Percentiles rank a stretch among this genome's conserved stretches.
Conservation (phyloP, 2,329 filamentous ascomycete species). For the Venturia nashicola region DNA sequence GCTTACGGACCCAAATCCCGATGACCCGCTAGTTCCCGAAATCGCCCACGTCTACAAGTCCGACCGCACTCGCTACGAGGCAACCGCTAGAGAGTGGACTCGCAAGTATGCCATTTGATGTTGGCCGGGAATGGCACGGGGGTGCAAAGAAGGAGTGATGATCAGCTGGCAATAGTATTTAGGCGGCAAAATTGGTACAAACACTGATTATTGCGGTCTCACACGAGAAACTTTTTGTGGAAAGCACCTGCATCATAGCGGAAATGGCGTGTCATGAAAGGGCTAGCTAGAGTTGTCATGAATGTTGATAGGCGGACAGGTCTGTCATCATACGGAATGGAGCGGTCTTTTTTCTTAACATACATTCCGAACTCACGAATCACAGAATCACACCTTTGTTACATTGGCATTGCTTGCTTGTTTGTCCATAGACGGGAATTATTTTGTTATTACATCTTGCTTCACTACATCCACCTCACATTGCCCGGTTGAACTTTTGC, state of each 20-base stretch:
- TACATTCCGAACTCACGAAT: not conserved
- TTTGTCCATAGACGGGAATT: not conserved
- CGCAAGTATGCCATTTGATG: conserved; percentile 91
- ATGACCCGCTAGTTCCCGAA: conserved; percentile 96
- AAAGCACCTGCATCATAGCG: not conserved
- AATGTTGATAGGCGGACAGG: not conserved
- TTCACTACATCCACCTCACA: no score
- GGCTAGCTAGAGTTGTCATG: not conserved
- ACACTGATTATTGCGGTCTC: not conserved
- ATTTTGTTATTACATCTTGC: not conserved
- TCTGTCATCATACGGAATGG: not conserved
- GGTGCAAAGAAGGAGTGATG: not conserved
- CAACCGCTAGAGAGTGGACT: conserved; percentile 95
- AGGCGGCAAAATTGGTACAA: not conserved
- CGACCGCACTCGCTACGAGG: conserved; percentile 88
- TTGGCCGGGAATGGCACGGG: not conserved
- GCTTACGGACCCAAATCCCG: conserved; percentile 98
- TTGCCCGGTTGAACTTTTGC: no score
- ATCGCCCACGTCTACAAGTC: conserved; percentile 99
- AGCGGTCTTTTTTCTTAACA: not conserved
- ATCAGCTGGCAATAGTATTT: not conserved
- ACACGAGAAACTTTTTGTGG: not conserved
- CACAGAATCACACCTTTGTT: not conserved
- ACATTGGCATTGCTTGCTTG: not conserved
- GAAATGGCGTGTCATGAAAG: not conserved